These are phyloP conservation scores for Cystobasidium ongulense DNA, from an alignment of 768 basidiomycete genomes.

Conservation along the genomic window DNA sequence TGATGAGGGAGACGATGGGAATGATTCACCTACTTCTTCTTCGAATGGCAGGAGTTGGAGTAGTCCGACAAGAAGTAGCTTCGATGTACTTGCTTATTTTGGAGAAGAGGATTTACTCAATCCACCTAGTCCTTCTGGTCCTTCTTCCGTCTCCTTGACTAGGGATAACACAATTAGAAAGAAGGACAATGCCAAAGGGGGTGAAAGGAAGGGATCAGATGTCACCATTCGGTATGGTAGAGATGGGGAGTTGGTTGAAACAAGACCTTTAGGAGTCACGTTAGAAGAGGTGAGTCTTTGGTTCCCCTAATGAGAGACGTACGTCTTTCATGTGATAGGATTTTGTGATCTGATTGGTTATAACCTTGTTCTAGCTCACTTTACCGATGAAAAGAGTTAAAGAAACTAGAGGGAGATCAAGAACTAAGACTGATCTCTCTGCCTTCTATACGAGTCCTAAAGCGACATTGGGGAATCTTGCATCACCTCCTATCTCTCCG, in stretches of 20 bases:
- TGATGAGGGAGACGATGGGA: not conserved
- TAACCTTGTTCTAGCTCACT: not conserved
- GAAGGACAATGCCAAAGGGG: not conserved
- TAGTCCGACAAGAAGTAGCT: not conserved
- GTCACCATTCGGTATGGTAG: not conserved
- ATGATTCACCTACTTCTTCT: not conserved
- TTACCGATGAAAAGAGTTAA: not conserved
- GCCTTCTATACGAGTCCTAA: not conserved
- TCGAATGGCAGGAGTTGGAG: not conserved
- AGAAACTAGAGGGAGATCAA: constrained; percentile 14
- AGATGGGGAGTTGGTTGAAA: constrained; percentile 20
- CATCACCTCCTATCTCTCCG: not conserved
- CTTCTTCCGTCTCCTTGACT: not conserved
- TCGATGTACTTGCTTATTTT: constrained; percentile 10
- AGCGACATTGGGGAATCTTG: too few relatives aligned
- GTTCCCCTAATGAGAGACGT: not conserved
- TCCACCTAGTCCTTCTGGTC: not conserved
- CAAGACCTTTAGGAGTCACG: constrained; percentile 22
- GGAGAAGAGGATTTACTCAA: not conserved
- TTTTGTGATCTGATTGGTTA: not conserved
- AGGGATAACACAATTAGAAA: not conserved
- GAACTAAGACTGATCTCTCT: not conserved
- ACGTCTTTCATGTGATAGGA: not conserved
- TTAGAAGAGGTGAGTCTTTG: constrained; percentile 22
- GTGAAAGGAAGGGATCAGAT: not conserved